Percentiles rank a stretch among this genome's conserved stretches.
These are phyloP conservation scores for Sphaerobolus stellatus DNA, from an alignment of 1,284 basidiomycete genomes.

Conservation along the genomic window DNA sequence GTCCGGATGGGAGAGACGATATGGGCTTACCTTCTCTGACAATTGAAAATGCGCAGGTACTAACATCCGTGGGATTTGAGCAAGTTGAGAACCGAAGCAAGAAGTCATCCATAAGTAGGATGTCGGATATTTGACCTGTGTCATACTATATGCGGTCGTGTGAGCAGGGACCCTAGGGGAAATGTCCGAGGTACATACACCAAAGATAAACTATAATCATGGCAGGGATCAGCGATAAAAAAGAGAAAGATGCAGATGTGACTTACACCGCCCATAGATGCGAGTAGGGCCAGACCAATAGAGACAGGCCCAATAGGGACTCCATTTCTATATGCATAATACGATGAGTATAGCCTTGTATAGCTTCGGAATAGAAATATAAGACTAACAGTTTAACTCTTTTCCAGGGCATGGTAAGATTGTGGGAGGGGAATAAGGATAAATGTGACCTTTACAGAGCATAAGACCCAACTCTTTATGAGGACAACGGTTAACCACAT, in stretches of 20 bases:
- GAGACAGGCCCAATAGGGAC: conserved; percentile 59
- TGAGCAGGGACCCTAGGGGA: neutral
- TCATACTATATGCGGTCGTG: conserved; percentile 44
- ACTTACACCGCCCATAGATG: conserved; percentile 67
- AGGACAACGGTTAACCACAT: too few relatives aligned
- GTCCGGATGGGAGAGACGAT: conserved; percentile 9
- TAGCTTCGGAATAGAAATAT: too few relatives aligned
- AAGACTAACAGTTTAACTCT: too few relatives aligned
- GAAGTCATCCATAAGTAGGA: conserved; percentile 76
- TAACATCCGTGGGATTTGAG: conserved; percentile 35
- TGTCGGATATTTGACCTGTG: conserved; percentile 78
- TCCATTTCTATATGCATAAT: conserved; percentile 28
- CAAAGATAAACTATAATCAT: conserved; percentile 7
- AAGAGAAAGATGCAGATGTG: conserved; percentile 8
- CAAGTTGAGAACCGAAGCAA: conserved; percentile 60
- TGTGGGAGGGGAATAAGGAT: too few relatives aligned
- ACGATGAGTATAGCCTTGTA: too few relatives aligned
- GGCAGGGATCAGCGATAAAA: neutral
- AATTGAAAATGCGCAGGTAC: conserved; percentile 50
- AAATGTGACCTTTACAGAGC: too few relatives aligned
- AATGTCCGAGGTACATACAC: neutral
- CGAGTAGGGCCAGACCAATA: conserved; percentile 66
- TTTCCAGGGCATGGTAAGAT: too few relatives aligned
- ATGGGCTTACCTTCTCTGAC: conserved; percentile 45
- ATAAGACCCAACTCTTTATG: too few relatives aligned